A percentile compares a stretch with the other conserved stretches of the same genome.
Conservation (phyloP, 2,329 filamentous ascomycete genomes). For the Aphanoascus verrucosus region DNA sequence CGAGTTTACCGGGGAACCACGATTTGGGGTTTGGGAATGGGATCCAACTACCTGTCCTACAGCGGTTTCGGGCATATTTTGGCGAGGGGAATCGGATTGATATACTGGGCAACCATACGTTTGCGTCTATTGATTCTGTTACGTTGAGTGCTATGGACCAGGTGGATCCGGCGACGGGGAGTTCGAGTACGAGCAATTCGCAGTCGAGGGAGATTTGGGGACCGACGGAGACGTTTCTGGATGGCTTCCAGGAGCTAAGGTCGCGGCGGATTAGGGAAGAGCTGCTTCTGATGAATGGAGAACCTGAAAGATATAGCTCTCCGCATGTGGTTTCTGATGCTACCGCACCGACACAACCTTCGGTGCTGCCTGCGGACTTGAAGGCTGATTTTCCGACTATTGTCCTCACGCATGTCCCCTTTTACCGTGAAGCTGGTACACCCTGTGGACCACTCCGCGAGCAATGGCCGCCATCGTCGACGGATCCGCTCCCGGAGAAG, state of each 20-base stretch:
- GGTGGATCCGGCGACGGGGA: slow-evolving; percentile 40
- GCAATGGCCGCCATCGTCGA: slow-evolving; percentile 61
- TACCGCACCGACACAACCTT: slow-evolving; percentile 31
- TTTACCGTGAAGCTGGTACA: slow-evolving; percentile 71
- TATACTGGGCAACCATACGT: slow-evolving; percentile 85
- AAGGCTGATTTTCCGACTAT: slow-evolving; percentile 67
- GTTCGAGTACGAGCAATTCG: slow-evolving; percentile 39
- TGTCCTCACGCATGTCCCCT: slow-evolving; percentile 78
- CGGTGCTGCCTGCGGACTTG: not conserved
- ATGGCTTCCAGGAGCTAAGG: slow-evolving; percentile 54
- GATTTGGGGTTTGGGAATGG: slow-evolving; percentile 84
- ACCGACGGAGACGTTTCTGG: slow-evolving; percentile 66
- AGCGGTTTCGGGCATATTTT: slow-evolving; percentile 80
- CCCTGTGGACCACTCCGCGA: slow-evolving; percentile 83
- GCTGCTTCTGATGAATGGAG: slow-evolving; percentile 53
- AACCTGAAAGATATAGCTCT: slow-evolving; percentile 46
- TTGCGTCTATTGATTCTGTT: slow-evolving; percentile 81
- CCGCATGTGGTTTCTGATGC: slow-evolving; percentile 51
- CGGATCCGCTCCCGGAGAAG: slow-evolving; percentile 45
- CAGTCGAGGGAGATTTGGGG: slow-evolving; percentile 55
- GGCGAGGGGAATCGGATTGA: slow-evolving; percentile 86
- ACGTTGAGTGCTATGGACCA: slow-evolving; percentile 68
- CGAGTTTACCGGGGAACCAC: slow-evolving; percentile 85
- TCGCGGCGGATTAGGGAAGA: slow-evolving; percentile 58
- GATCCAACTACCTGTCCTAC: slow-evolving; percentile 66